Evolutionary conservation across 805 yeast genomes (phyloP).

Genomic region (Candida palmyrensis): DNA sequence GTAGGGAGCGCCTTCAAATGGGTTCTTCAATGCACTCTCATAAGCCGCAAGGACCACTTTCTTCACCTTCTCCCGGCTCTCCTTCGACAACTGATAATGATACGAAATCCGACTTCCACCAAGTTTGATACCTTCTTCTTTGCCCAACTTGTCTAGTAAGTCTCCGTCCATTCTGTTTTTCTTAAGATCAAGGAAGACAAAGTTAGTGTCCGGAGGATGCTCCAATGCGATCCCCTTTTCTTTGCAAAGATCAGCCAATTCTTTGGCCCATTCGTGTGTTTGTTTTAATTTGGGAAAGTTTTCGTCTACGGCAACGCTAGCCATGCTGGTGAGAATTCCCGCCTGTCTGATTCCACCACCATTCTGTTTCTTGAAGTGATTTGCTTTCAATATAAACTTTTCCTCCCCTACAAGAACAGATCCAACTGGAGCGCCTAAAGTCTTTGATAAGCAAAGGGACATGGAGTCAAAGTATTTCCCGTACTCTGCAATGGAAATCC

Average conservation of each 20-base stretch:
- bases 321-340: constrained; percentile 80
- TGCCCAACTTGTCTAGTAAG: constrained; percentile 48
- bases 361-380: constrained; percentile 83
- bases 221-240: constrained; percentile 52
- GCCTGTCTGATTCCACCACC: constrained; percentile 94
- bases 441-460: constrained; percentile 82
- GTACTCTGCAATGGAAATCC: constrained; percentile 62
- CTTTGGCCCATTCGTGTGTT: constrained; percentile 49
- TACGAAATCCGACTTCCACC: constrained; percentile 77
- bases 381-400: constrained; percentile 59
- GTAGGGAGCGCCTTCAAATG: constrained; percentile 21
- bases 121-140: constrained; percentile 55
- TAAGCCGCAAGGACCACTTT: constrained; percentile 52
- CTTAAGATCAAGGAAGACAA: constrained; percentile 66
- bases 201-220: constrained; percentile 79
- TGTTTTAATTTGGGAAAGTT: constrained; percentile 53
- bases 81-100: constrained; percentile 47
- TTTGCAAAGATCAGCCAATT: constrained; percentile 49
- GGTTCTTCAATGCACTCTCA: constrained; percentile 48
- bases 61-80: constrained; percentile 35
- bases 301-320: constrained; percentile 68
- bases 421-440: constrained; percentile 92
- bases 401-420: constrained; percentile 71
- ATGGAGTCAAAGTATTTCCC: constrained; percentile 82
- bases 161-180: constrained; percentile 53